Conservation (phyloP, 768 basidiomycete species). For the Mycena vulgaris region DNA sequence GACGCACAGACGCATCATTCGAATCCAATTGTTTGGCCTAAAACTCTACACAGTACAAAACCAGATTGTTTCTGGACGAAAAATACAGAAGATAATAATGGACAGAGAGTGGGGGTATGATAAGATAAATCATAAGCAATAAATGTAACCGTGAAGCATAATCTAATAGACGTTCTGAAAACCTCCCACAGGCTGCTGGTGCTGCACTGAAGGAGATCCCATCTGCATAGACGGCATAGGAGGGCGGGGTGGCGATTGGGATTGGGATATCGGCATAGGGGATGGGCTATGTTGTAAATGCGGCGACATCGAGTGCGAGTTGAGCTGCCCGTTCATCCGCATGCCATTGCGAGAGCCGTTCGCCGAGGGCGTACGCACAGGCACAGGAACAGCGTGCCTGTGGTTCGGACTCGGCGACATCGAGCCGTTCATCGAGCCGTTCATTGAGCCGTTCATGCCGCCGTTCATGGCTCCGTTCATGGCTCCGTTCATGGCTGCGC, state of each 20-base stretch:
- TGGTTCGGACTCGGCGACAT: slow-evolving; percentile 56
- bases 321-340: slow-evolving; percentile 60
- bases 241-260: slow-evolving; percentile 67
- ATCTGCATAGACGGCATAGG: slow-evolving; percentile 68
- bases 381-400: slow-evolving; percentile 55
- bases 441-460: slow-evolving; percentile 49
- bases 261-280: slow-evolving; percentile 59
- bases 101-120: slow-evolving; percentile 37
- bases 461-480: slow-evolving; percentile 41
- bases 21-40: background rate
- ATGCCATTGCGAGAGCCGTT: slow-evolving; percentile 67
- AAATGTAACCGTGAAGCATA: slow-evolving; percentile 30
- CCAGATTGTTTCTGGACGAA: slow-evolving; percentile 6
- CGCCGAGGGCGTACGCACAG: slow-evolving; percentile 67
- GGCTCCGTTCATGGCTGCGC: slow-evolving; percentile 38
- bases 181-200: slow-evolving; percentile 66
- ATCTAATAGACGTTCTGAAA: slow-evolving; percentile 68
- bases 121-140: slow-evolving; percentile 36
- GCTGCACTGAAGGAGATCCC: slow-evolving; percentile 70
- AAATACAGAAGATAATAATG: slow-evolving; percentile 37
- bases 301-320: slow-evolving; percentile 64
- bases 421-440: slow-evolving; percentile 44
- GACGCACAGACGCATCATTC: no score
- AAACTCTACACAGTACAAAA: slow-evolving; percentile 32
- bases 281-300: slow-evolving; percentile 65